phyloP scores from a whole-genome alignment of 108 stramenopile species.

The Mediolabrus comicus region DNA sequence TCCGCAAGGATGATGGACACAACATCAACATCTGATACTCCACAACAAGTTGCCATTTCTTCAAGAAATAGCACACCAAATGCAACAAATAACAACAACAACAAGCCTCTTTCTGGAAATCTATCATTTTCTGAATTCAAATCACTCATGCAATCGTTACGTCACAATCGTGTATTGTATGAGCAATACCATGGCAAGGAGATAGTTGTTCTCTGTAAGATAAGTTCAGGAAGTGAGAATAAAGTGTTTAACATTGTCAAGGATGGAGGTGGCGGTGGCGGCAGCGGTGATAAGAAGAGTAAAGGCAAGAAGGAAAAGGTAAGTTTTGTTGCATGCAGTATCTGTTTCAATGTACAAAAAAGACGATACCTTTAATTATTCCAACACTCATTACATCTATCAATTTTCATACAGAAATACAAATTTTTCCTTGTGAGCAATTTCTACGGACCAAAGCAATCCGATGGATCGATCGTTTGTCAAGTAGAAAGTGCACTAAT shows the following conservation, averaged over 20 bases:
- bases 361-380: no score
- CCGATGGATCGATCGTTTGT: conserved; percentile 46
- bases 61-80: conserved; percentile 3
- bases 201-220: conserved; percentile 44
- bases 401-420: conserved; percentile 28
- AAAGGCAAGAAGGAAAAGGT: conserved; percentile 23
- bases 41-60: conserved; percentile 1
- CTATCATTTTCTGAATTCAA: conserved; percentile 47
- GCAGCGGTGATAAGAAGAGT: conserved; percentile 14
- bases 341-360: no score
- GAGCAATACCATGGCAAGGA: conserved; percentile 40
- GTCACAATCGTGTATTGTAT: conserved; percentile 42
- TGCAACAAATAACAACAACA: background rate
- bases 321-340: background rate
- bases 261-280: background rate
- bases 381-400: background rate
- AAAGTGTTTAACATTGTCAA: conserved; percentile 42
- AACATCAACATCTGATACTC: background rate
- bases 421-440: conserved; percentile 29
- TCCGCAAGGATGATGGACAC: background rate
- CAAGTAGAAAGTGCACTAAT: conserved; percentile 40
- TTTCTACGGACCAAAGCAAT: conserved; percentile 28
- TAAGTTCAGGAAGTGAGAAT: conserved; percentile 4
- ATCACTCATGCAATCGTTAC: conserved; percentile 13
- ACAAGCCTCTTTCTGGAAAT: background rate